Conservation (phyloP, 345 rosid genomes). For the Psidium friedrichsthalianum region DNA sequence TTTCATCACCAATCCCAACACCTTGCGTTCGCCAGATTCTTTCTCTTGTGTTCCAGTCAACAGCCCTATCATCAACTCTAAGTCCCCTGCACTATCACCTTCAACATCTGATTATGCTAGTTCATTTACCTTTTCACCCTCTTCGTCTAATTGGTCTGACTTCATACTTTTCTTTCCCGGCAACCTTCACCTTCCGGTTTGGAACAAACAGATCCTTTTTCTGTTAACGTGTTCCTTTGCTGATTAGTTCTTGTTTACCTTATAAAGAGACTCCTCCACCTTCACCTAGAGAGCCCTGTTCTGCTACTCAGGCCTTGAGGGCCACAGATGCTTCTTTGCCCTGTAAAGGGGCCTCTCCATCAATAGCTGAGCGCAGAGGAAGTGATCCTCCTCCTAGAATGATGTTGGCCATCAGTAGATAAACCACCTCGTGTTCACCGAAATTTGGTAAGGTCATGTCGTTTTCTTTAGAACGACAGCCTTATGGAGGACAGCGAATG, state of each 20-base stretch:
- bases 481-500: conserved; percentile 14
- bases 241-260: conserved; percentile 11
- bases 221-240: conserved; percentile 9
- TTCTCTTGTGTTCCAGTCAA: conserved; percentile 23
- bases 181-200: conserved; percentile 55
- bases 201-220: conserved; percentile 22
- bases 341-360: conserved; percentile 18
- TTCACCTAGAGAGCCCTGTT: conserved; percentile 13
- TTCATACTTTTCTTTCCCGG: conserved; percentile 39
- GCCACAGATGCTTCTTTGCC: conserved; percentile 13
- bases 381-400: conserved; percentile 49
- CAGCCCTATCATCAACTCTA: conserved; percentile 34
- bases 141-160: conserved; percentile 69
- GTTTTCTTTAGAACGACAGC: conserved; percentile 32
- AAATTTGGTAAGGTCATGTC: conserved; percentile 36
- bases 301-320: conserved; percentile 7
- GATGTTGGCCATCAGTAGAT: conserved; percentile 27
- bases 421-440: conserved; percentile 16
- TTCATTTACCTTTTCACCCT: conserved; percentile 57
- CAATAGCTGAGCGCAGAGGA: conserved; percentile 65
- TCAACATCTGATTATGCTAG: conserved; percentile 61
- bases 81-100: conserved; percentile 59
- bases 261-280: conserved; percentile 11
- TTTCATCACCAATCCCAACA: conserved; percentile 7
- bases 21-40: conserved; percentile 29